phyloP scores from a whole-genome alignment of 1,284 basidiomycete genomes.

The Apiotrichum brassicae region DNA sequence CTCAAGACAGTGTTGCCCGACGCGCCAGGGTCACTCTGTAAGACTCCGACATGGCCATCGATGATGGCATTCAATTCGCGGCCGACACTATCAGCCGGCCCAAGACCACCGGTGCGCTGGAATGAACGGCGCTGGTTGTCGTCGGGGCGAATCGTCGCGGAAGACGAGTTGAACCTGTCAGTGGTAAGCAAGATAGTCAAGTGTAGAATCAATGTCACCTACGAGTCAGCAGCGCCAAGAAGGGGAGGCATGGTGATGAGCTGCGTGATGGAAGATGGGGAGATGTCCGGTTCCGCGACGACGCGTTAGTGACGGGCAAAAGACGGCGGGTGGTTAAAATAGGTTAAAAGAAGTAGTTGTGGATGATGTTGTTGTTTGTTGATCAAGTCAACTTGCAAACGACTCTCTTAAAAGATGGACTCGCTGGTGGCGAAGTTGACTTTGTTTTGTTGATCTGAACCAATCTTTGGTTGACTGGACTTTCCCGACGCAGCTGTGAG shows the following conservation, averaged over 20 bases:
- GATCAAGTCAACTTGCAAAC: too few relatives aligned
- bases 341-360: too few relatives aligned
- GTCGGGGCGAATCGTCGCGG: slow-evolving; percentile 22
- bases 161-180: slow-evolving; percentile 28
- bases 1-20: slow-evolving; percentile 1
- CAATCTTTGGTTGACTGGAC: too few relatives aligned
- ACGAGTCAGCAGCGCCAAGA: slow-evolving; percentile 17
- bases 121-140: slow-evolving; percentile 4
- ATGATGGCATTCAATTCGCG: slow-evolving; percentile 14
- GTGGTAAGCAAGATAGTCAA: not conserved
- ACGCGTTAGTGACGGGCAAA: too few relatives aligned
- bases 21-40: slow-evolving; percentile 13
- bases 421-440: too few relatives aligned
- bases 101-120: slow-evolving; percentile 7
- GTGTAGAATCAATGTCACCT: not conserved
- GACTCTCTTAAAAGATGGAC: too few relatives aligned
- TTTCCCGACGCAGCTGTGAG: too few relatives aligned
- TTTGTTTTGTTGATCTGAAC: too few relatives aligned
- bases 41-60: slow-evolving; percentile 11
- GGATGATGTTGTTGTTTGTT: too few relatives aligned
- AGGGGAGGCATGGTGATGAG: slow-evolving; percentile 11
- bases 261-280: not conserved
- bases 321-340: too few relatives aligned
- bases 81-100: slow-evolving; percentile 15
- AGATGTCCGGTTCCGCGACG: not conserved